Conservation (phyloP, 371 early-diverging fungal species). For the Mortierella sp. region DNA sequence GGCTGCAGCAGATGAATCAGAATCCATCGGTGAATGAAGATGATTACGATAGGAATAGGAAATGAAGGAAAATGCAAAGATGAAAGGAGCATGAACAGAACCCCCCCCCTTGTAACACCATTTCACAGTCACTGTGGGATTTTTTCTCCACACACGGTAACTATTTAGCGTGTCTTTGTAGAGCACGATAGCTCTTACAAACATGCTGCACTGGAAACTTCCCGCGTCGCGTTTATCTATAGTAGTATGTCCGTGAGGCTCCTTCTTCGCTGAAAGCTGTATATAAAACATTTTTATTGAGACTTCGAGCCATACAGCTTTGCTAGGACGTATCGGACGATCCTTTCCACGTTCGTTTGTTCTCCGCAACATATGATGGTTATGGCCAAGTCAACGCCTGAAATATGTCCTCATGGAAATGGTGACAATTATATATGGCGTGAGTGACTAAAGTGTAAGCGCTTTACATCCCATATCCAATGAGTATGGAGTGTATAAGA, state of each 20-base stretch:
- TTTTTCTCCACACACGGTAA: slow-evolving; percentile 3
- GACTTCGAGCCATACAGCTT: background rate
- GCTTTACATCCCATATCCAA: too few relatives aligned
- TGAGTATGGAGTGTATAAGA: background rate
- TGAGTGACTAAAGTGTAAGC: background rate
- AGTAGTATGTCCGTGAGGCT: slow-evolving; percentile 4
- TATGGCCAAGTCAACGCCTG: slow-evolving; percentile 6
- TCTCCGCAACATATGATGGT: background rate
- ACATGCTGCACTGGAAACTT: slow-evolving; percentile 7
- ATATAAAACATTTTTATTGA: too few relatives aligned
- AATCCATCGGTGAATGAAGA: slow-evolving; percentile 11
- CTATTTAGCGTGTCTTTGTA: background rate
- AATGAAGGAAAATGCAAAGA: background rate
- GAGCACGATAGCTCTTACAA: slow-evolving; percentile 5
- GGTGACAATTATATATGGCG: too few relatives aligned
- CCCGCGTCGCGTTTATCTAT: slow-evolving; percentile 10
- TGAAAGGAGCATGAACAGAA: background rate
- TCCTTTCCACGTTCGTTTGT: background rate
- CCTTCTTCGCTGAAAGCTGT: background rate
- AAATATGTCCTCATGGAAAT: background rate
- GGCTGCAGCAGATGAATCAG: slow-evolving; percentile 26
- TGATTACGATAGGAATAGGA: background rate
- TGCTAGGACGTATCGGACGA: slow-evolving; percentile 7
- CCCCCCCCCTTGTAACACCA: background rate
- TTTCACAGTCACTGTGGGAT: background rate